phyloP scores from a whole-genome alignment of 257 asterid genomes.

The Galeopsis tetrahit region DNA sequence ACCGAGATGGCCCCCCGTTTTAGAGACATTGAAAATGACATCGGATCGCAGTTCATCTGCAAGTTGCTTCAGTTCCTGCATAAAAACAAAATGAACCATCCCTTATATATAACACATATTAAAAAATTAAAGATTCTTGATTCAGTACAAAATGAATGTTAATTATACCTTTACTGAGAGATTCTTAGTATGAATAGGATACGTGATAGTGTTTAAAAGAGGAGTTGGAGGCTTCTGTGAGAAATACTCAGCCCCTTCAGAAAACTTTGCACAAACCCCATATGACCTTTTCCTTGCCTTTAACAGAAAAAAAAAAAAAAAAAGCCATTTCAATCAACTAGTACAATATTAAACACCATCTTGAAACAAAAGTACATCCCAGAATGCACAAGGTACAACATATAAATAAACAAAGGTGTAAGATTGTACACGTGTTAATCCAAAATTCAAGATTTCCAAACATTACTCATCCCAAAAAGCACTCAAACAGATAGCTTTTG shows the following conservation, averaged over 20 bases:
- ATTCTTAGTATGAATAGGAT: slow-evolving; percentile 81
- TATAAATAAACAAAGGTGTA: neutral
- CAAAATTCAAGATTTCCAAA: neutral
- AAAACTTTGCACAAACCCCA: slow-evolving; percentile 57
- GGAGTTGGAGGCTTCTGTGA: slow-evolving; percentile 88
- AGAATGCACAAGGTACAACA: neutral
- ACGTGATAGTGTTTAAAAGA: slow-evolving; percentile 73
- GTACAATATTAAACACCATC: slow-evolving; percentile 16
- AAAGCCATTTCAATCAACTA: slow-evolving; percentile 37
- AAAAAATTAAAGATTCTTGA: neutral
- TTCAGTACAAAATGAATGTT: neutral
- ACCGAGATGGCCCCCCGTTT: slow-evolving; percentile 89
- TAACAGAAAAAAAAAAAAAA: slow-evolving; percentile 26
- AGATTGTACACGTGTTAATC: neutral
- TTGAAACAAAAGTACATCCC: neutral
- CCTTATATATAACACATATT: neutral
- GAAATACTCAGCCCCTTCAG: slow-evolving; percentile 69
- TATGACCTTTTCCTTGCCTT: slow-evolving; percentile 53
- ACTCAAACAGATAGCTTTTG: neutral
- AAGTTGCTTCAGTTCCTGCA: slow-evolving; percentile 80
- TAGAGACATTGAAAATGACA: slow-evolving; percentile 80
- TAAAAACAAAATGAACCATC: slow-evolving; percentile 19
- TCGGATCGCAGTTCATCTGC: slow-evolving; percentile 79
- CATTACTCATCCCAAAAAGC: slow-evolving; percentile 4
- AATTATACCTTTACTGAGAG: slow-evolving; percentile 64